Conservation (phyloP, 768 basidiomycete species). For the Lactarius hengduanensis region DNA sequence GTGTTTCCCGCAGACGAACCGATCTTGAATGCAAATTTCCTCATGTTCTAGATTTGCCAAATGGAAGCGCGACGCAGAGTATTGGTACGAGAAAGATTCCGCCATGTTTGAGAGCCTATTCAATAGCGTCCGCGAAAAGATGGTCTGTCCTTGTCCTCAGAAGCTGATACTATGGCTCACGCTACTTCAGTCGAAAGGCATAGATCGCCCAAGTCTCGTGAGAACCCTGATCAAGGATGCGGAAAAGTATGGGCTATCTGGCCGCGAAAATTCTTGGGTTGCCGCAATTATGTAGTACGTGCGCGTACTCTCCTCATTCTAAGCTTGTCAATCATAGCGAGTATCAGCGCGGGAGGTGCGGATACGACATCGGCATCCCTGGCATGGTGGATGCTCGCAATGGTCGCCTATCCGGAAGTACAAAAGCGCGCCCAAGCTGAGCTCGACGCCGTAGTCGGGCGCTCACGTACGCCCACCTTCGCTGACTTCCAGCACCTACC, state of each 20-base stretch:
- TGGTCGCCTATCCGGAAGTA: constrained; percentile 12
- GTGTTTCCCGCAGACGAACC: too few species aligned
- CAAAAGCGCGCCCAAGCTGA: constrained; percentile 15
- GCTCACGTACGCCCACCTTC: constrained; percentile 15
- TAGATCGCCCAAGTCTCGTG: constrained; percentile 7
- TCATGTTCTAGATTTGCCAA: constrained; percentile 1
- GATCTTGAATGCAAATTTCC: too few species aligned
- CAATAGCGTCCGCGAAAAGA: constrained; percentile 4
- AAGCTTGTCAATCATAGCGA: background rate
- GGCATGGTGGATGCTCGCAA: constrained; percentile 18
- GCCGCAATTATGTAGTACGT: constrained; percentile 10
- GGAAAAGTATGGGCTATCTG: background rate
- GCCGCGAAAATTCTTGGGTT: constrained; percentile 6
- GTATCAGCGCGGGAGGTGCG: constrained; percentile 5
- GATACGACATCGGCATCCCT: constrained; percentile 1
- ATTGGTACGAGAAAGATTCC: constrained; percentile 7
- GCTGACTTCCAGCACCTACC: constrained; percentile 20
- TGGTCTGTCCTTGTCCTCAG: background rate
- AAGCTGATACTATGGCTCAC: too few species aligned
- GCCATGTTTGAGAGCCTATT: constrained; percentile 14
- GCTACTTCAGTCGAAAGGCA: background rate
- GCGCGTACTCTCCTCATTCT: background rate
- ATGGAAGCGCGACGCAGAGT: constrained; percentile 22
- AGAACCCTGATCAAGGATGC: background rate
- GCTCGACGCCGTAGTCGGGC: constrained; percentile 21